Conservation (phyloP, 2,329 filamentous ascomycete genomes). For the Claviceps sp. region DNA sequence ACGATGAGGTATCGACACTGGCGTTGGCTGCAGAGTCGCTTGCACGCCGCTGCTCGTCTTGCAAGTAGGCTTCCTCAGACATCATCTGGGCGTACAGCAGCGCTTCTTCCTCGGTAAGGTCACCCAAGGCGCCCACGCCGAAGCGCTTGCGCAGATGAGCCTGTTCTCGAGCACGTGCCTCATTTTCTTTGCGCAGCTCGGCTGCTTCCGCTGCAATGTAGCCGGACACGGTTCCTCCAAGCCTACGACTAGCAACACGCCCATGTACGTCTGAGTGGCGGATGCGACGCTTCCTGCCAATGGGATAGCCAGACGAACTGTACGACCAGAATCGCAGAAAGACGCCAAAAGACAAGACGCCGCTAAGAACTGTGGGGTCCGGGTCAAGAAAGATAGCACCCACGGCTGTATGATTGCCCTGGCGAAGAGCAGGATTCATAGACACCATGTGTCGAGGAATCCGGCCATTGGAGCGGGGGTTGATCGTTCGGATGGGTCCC, state of each 20-base stretch:
- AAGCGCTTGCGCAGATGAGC: constrained; percentile 66
- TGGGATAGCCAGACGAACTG: constrained; percentile 65
- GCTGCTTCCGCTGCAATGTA: constrained; percentile 79
- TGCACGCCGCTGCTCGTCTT: constrained; percentile 42
- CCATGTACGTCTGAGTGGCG: constrained; percentile 51
- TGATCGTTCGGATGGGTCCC: constrained; percentile 72
- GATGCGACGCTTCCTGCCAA: constrained; percentile 64
- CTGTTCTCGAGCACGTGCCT: constrained; percentile 52
- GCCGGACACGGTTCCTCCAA: constrained; percentile 58
- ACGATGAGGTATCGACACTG: constrained; percentile 29
- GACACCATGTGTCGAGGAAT: constrained; percentile 58
- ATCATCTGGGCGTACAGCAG: constrained; percentile 52
- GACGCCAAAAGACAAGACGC: constrained; percentile 75
- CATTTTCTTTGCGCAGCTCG: constrained; percentile 63
- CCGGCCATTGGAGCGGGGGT: constrained; percentile 69
- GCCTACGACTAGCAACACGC: constrained; percentile 34
- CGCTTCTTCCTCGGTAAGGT: constrained; percentile 52
- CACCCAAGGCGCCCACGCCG: constrained; percentile 58
- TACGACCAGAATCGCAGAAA: constrained; percentile 90
- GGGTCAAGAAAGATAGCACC: constrained; percentile 79
- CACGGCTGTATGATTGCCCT: constrained; percentile 67
- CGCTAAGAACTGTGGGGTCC: constrained; percentile 71
- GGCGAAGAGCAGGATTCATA: constrained; percentile 43
- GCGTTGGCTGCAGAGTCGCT: constrained; percentile 38
- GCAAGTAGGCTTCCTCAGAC: constrained; percentile 44